Base-by-base conservation (phyloP, 129 eudicot genomes). In the Rutidosis leptorrhynchoides region DNA sequence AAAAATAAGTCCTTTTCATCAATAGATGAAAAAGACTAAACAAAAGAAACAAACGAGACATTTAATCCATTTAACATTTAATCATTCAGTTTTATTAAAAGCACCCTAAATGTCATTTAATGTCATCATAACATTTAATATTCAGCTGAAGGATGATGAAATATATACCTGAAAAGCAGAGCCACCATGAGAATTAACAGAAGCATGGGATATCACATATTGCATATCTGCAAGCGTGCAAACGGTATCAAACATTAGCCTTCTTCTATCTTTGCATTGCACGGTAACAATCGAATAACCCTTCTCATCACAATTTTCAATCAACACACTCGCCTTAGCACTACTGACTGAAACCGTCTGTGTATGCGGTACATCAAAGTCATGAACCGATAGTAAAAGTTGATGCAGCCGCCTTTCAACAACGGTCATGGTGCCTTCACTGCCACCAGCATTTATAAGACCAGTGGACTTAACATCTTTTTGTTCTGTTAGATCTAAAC, bases 181-280 rank as follows among this genome's bases (percentile, higher is more conserved):
- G 33, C 85, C 96, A 22, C 79, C 81, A 64, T 69, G 80, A 63
- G 89, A 77, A 74, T 78, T 76, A 8, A 88, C 77, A 29, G 92
- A 85, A 65, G 92, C 96, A 71, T 88, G 96, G 30, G 78, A 81
- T 3, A 88, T 85, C 25, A 78, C 85, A 33, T 85, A 88, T 24
- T 83, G 89, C 92, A 88, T 80, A 43, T 88, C 96, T 0, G 77
- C 73, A 35, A 88, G 96, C 0, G 96, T 88, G 71, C 96, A 88
- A 21, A 85, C 87, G 0, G 92, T 81, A 60, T 85, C 96, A 64
- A 88, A 88, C 83, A 88, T 80, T 9, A 88, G 87, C 75, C 89
- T 74, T 37, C 77, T 75, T 58, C 87, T 75, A 68, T 85, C 92
- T 64, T 54, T 77, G 33, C 92, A 79, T 56, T 74, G 74, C 2